phyloP scores from a whole-genome alignment of 306 rosid species.

The Rosa persica region DNA sequence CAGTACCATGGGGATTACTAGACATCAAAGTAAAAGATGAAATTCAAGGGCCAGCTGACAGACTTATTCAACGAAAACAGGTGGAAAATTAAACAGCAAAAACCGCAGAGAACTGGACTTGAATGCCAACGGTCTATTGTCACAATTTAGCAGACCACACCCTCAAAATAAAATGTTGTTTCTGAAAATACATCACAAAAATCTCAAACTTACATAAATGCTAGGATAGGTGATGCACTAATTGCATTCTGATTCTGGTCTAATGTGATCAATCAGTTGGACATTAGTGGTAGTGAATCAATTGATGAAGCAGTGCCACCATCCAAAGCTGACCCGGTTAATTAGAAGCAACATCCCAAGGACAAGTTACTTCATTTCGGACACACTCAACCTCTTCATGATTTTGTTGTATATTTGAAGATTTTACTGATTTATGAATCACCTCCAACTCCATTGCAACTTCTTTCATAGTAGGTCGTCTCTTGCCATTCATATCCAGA shows the following conservation, averaged over 20 bases:
- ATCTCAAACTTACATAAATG: neutral
- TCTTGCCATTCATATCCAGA: conserved; percentile 17
- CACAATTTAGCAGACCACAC: neutral
- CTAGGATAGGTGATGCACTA: neutral
- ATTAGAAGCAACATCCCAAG: conserved; percentile 4
- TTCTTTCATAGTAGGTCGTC: conserved; percentile 25
- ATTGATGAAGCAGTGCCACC: neutral
- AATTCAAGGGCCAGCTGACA: neutral
- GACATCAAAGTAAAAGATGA: neutral
- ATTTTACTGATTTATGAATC: conserved; percentile 8
- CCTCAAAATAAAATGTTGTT: neutral
- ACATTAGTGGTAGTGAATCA: neutral
- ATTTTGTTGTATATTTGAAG: conserved; percentile 1
- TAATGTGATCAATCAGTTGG: neutral
- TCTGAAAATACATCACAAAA: neutral
- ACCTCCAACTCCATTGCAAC: conserved; percentile 27
- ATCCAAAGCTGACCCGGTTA: neutral
- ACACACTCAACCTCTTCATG: conserved; percentile 16
- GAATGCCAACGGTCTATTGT: too few relatives aligned
- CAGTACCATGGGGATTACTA: neutral
- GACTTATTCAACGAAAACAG: neutral
- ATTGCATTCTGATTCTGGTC: neutral
- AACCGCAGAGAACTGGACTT: too few relatives aligned
- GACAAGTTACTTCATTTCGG: neutral
- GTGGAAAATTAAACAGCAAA: too few relatives aligned